Evolutionary conservation across 108 stramenopile species (phyloP), one percentile per base, ranked within the genome.

Genomic region (Stephanodiscus triporus): DNA sequence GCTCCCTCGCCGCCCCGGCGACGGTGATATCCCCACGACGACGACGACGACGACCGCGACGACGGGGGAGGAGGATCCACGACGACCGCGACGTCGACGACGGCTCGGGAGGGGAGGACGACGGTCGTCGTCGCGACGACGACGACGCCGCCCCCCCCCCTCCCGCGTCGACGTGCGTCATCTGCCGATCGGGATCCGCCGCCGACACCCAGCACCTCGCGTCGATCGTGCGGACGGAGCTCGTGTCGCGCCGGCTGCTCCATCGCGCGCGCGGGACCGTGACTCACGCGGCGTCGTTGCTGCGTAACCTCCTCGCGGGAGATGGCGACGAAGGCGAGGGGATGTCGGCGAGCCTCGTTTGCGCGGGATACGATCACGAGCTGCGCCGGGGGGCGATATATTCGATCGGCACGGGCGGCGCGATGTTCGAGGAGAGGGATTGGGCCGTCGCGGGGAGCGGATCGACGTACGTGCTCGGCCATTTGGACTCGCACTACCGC

Each of bases 171-270:
- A 85, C 87, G n/a, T 90, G 87, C 75, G 84, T 89, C 36, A 68
- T 95, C 26, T 88, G 88, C 54, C 87, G 94, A 45, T 91, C 90
- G 8, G 94, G 94, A 8, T 91, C 89, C 77, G 91, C 94, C 8
- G 91, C 94, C 29, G 91, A 95, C 77, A 95, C 94, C 1, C 94
- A 95, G 70, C 72, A 67, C 57, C 70, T 95, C 43, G 82, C 88
- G 7, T 63, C 75, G 16, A 43, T 73, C 10, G 73, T 87, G 5
- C 67, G 74, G 36, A 51, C 68, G 19, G 77, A 87, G 24, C 77
- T 91, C 56, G 79, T 57, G 36, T 67, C 78, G 56, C 77, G 86
- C 40, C 78, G 68, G 38, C 75, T 80, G 20, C 49, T 74, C 22
- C 75, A 85, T 47, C 60, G 76, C 66, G 65, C 66, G 19, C 69